Evolutionary conservation across 768 basidiomycete genomes (phyloP).

Genomic region (Tricholoma saponaceum): DNA sequence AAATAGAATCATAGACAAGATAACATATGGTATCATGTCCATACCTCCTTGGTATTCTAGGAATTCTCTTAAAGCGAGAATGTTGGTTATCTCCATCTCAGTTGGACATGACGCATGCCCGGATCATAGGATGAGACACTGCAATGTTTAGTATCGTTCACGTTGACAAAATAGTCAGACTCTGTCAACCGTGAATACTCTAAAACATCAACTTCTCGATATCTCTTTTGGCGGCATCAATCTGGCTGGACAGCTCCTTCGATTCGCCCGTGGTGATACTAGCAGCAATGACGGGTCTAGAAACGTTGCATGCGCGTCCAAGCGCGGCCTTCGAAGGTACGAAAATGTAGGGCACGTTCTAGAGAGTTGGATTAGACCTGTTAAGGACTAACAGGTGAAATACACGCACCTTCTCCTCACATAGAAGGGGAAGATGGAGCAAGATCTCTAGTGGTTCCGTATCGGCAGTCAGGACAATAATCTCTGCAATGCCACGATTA

Average conservation of each 20-base stretch:
- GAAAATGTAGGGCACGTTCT: slow-evolving; percentile 97
- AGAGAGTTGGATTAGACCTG: slow-evolving; percentile 4
- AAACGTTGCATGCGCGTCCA: slow-evolving; percentile 94
- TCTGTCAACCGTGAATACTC: not conserved
- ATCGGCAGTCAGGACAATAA: slow-evolving; percentile 94
- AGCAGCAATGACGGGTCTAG: slow-evolving; percentile 90
- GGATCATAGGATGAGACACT: not conserved
- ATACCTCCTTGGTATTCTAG: no score
- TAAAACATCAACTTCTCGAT: slow-evolving; percentile 67
- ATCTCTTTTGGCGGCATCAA: slow-evolving; percentile 76
- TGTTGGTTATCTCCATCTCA: not conserved
- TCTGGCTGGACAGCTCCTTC: slow-evolving; percentile 86
- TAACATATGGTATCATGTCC: no score
- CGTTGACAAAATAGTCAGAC: not conserved
- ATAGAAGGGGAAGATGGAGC: slow-evolving; percentile 92
- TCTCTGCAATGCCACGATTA: slow-evolving; percentile 96
- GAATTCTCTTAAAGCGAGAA: not conserved
- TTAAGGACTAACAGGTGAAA: not conserved
- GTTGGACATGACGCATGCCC: not conserved
- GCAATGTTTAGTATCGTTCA: not conserved
- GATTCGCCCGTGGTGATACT: slow-evolving; percentile 97
- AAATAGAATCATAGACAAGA: no score
- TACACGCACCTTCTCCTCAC: slow-evolving; percentile 87
- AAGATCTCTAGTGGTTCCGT: slow-evolving; percentile 98
- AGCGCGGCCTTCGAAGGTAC: slow-evolving; percentile 93